Evolutionary conservation across 139 green algal genomes (phyloP), one percentile per base, ranked within the genome.

Genomic region (Chlorella sp.): DNA sequence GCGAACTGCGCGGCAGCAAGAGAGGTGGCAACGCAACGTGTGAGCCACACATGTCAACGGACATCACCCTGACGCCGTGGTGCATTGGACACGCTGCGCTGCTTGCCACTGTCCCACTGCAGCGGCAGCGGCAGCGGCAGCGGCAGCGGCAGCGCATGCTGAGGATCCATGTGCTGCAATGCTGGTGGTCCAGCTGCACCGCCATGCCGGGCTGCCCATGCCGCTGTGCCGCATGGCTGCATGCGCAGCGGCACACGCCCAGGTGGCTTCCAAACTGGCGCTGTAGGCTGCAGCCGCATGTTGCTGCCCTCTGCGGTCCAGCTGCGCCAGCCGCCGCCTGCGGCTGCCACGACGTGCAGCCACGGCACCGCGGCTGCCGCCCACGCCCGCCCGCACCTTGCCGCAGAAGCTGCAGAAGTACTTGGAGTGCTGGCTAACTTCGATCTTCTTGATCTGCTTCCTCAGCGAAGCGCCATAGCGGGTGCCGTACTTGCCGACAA

Each of bases 371-470:
- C 13, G 2, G 13, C 51, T 16, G 8, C 51, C 51, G 13, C 51
- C 11, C 51, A 2, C 51, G 51, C 51, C 51, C 51, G 14, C 17
- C 28, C 90, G 36, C 84, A 97, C 93, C 94, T 99, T 99, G 85
- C 97, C 97, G 92, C 97, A 99, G 94, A 99, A 99, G 64, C 94
- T 91, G 94, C 97, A 99, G 88, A 99, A 97, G 92, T 98, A 99
- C 92, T 98, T 99, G 85, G 94, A 96, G 95, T 99, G 97, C 93
- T 99, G 97, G 86, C 90, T 96, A 85, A 99, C 95, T 89, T 99
- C 97, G 87, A 98, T 98, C 95, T 99, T 99, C 94, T 99, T 99
- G 87, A 99, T 96, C 89, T 98, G 94, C 97, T 99, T 99, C 82
- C 96, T 92, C 85, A 99, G 90, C 86, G 89, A 96, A 73, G 96